Evolutionary conservation across 306 rosid genomes (phyloP).

Genomic region (Dryas octopetala): DNA sequence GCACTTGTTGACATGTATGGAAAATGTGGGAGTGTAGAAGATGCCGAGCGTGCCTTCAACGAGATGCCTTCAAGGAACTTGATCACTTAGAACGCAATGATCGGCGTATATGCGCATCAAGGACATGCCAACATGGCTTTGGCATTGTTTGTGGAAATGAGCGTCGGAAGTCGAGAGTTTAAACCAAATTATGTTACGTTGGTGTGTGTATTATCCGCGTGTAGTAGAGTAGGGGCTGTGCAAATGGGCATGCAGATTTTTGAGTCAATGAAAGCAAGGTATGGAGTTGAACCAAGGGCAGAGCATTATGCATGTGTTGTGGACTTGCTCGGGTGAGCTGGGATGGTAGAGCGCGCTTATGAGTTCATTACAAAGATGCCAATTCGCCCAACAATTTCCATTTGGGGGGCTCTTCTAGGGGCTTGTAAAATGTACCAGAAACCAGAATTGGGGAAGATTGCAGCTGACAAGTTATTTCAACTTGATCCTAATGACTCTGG

Average conservation of each 20-base stretch:
- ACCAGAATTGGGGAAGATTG: constrained; percentile 69
- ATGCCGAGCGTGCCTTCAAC: constrained; percentile 54
- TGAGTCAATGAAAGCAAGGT: constrained; percentile 55
- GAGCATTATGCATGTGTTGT: constrained; percentile 89
- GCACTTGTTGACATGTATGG: constrained; percentile 90
- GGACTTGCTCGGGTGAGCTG: constrained; percentile 77
- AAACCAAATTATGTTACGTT: constrained; percentile 66
- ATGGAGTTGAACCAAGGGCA: constrained; percentile 61
- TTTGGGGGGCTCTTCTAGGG: constrained; percentile 88
- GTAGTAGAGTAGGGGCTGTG: constrained; percentile 78
- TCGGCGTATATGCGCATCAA: constrained; percentile 72
- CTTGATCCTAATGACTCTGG: constrained; percentile 92
- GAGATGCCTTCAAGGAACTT: constrained; percentile 63
- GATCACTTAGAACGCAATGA: constrained; percentile 72
- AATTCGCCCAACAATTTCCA: constrained; percentile 61
- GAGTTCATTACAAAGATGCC: constrained; percentile 69
- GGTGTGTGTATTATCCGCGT: constrained; percentile 71
- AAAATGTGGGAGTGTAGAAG: constrained; percentile 70
- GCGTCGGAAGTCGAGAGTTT: constrained; percentile 20
- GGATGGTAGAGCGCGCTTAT: constrained; percentile 80
- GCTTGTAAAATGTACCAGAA: constrained; percentile 76
- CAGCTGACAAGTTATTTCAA: constrained; percentile 70
- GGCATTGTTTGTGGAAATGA: constrained; percentile 61
- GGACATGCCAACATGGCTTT: constrained; percentile 71
- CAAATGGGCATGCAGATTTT: constrained; percentile 67